Evolutionary conservation across 2,329 filamentous ascomycete species (phyloP), one percentile per base, ranked within the genome.

Genomic region (Fusarium buharicum): DNA sequence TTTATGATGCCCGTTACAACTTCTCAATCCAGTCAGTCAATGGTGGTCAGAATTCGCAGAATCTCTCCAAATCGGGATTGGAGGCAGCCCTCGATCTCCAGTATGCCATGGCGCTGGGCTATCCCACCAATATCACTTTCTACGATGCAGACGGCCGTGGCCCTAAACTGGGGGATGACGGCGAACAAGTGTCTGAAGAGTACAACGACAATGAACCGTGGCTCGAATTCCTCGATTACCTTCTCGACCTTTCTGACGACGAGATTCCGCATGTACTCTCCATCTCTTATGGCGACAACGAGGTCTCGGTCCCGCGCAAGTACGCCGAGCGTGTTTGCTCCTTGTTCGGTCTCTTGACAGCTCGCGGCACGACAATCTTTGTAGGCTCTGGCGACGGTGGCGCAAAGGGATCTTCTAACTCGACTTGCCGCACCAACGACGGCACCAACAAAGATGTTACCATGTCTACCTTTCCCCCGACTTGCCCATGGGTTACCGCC

Each of bases 401-500:
- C 17, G 75, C 78, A 3, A 75, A 75, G 3, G 80, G 79, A 4
- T 77, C 74, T 4, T 76, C 75, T 14, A 71, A 75, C 55, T 87
- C 86, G 55, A 70, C 63, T 17, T 90, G 87, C 75, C 75, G 79
- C 47, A 80, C 80, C 52, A 86, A 88, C 68, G 85, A 89, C 53
- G 87, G 86, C 18, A 79, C 75, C 38, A 80, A 84, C 55, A 81
- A 77, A 1, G 81, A 81, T 10, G 78, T 81, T 17, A 86, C 88
- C 69, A 77, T 86, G 27, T 81, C 87, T 1, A 82, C 81, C 6
- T 92, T 91, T 74, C 89, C 89, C 0, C 84, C 83, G 0, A 82
- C 83, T 0, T 92, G 89, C 66, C 89, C 88, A 0, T 91, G 85
- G 72, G 83, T 91, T 8, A 91, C 89, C 0, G 77, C 82, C 3